Percentiles rank a stretch among this genome's conserved stretches.
These are phyloP conservation scores for Lactarius hatsudake DNA, from an alignment of 768 basidiomycete genomes.

Conservation along the genomic window DNA sequence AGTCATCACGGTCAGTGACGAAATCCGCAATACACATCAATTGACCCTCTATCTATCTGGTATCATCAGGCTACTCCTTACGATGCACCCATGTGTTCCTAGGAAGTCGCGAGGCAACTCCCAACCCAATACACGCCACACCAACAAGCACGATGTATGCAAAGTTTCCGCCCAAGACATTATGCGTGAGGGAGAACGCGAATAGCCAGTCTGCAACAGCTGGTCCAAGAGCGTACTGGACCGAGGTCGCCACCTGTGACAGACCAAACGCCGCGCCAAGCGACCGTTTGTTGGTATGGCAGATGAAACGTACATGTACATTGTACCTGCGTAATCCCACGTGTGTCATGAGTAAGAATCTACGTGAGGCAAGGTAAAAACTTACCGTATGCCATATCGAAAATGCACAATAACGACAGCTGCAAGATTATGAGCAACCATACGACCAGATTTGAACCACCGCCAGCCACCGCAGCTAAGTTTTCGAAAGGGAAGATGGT, in stretches of 20 bases:
- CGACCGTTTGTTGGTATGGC: conserved; percentile 58
- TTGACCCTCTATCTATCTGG: no score
- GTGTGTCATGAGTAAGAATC: neutral
- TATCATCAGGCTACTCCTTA: no score
- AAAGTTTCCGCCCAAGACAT: conserved; percentile 18
- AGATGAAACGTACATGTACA: conserved; percentile 66
- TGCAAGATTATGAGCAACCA: neutral
- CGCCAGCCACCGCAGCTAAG: neutral
- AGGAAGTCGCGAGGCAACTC: neutral
- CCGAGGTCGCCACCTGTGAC: conserved; percentile 37
- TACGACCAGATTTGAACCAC: neutral
- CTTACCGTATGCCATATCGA: neutral
- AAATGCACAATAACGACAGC: neutral
- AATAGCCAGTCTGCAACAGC: conserved; percentile 61
- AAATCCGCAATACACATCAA: no score
- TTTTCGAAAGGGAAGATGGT: conserved; percentile 31
- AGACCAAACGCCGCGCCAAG: conserved; percentile 68
- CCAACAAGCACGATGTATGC: neutral
- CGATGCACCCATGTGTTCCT: neutral
- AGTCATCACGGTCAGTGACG: no score
- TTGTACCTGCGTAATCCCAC: conserved; percentile 46
- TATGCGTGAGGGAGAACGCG: conserved; percentile 51
- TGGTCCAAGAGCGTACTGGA: conserved; percentile 49
- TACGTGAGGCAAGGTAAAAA: neutral
- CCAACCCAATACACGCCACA: neutral